Conservation (phyloP, 305 asterid species). For the Withania somnifera region DNA sequence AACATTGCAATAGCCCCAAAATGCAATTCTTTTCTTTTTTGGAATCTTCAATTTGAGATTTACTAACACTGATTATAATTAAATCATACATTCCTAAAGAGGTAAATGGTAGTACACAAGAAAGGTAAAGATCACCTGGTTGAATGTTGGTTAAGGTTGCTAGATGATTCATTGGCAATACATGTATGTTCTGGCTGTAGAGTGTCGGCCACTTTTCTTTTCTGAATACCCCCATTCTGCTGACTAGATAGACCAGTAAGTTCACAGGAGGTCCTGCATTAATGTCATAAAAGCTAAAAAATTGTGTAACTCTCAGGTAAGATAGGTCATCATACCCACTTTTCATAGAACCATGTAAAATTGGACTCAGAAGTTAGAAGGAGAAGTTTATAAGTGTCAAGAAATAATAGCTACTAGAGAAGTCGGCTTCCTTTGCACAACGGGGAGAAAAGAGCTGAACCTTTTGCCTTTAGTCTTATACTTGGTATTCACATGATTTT, state of each 20-base stretch:
- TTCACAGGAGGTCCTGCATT: conserved; percentile 64
- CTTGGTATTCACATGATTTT: background rate
- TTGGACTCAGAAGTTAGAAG: background rate
- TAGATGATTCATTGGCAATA: conserved; percentile 26
- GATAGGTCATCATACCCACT: background rate
- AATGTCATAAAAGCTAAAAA: background rate
- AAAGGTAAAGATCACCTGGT: conserved; percentile 24
- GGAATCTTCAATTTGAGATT: background rate
- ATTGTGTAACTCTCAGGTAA: background rate
- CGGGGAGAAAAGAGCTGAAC: background rate
- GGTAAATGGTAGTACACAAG: background rate
- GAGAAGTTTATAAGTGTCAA: background rate
- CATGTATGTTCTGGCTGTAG: conserved; percentile 23
- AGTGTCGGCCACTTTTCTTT: conserved; percentile 24
- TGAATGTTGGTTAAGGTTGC: conserved; percentile 25
- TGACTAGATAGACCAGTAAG: conserved; percentile 39
- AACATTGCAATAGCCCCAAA: background rate
- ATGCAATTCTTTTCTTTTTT: background rate
- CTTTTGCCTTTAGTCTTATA: background rate
- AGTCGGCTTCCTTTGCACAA: background rate
- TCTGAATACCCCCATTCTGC: conserved; percentile 30
- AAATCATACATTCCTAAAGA: background rate
- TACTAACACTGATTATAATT: background rate
- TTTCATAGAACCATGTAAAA: background rate
- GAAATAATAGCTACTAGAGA: background rate